These are phyloP conservation scores for Aspergillus sp. DNA, from an alignment of 2,329 filamentous ascomycete genomes.

Conservation along the genomic window DNA sequence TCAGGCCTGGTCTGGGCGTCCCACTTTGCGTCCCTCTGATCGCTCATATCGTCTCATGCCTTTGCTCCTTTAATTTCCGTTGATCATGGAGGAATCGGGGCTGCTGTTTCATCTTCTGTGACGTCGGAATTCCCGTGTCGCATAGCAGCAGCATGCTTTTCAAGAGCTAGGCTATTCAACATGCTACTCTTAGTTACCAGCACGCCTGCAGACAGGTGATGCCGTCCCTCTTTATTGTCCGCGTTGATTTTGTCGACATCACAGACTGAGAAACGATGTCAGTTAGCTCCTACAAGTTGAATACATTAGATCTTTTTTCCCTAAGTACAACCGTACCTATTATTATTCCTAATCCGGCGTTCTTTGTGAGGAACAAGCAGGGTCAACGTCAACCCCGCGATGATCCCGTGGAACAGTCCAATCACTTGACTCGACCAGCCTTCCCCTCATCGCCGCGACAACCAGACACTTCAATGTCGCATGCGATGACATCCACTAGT, in stretches of 20 bases:
- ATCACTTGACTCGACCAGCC: slow-evolving; percentile 15
- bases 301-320: not conserved
- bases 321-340: not conserved
- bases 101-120: slow-evolving; percentile 5
- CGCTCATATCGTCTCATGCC: slow-evolving; percentile 3
- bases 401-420: slow-evolving; percentile 19
- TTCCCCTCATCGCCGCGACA: slow-evolving; percentile 14
- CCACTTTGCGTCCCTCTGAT: slow-evolving; percentile 1
- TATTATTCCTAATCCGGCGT: not conserved
- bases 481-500: not conserved
- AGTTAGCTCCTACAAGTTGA: not conserved
- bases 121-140: not conserved
- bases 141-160: not conserved
- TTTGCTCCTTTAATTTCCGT: slow-evolving; percentile 14
- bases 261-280: slow-evolving; percentile 5
- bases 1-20: slow-evolving; percentile 2
- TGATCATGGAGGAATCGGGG: slow-evolving; percentile 8
- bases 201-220: not conserved
- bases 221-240: slow-evolving; percentile 1
- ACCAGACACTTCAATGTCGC: not conserved
- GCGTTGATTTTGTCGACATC: slow-evolving; percentile 6
- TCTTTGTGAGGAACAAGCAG: not conserved
- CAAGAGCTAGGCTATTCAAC: slow-evolving; percentile 13
- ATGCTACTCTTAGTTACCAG: slow-evolving; percentile 7
- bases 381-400: slow-evolving; percentile 9